Evolutionary conservation across 1,284 basidiomycete species (phyloP).

Genomic region (Thelephora terrestris): DNA sequence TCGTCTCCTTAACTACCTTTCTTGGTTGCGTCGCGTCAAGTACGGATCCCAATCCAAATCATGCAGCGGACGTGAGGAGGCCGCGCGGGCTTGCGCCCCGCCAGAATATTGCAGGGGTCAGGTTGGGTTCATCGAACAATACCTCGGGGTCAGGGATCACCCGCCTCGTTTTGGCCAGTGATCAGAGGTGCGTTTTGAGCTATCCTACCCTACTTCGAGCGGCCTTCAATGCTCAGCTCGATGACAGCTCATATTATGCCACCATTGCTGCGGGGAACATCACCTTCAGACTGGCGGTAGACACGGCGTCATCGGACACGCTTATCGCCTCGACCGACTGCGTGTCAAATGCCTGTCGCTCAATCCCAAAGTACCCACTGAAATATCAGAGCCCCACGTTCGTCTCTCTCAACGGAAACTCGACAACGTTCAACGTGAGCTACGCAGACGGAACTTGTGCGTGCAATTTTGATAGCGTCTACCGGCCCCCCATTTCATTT

Average conservation of each 20-base stretch:
- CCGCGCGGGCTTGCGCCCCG: background rate
- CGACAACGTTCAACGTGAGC: constrained; percentile 43
- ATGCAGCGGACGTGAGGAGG: background rate
- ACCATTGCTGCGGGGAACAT: constrained; percentile 49
- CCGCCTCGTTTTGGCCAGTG: background rate
- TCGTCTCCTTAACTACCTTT: background rate
- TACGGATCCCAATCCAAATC: background rate
- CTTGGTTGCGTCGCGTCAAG: background rate
- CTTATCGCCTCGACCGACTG: constrained; percentile 64
- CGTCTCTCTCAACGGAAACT: constrained; percentile 44
- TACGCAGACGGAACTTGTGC: constrained; percentile 62
- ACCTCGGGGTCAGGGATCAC: background rate
- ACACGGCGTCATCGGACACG: constrained; percentile 68
- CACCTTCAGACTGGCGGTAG: constrained; percentile 58
- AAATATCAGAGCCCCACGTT: constrained; percentile 57
- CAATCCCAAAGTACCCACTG: constrained; percentile 57
- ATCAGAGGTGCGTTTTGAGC: background rate
- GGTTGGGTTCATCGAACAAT: background rate
- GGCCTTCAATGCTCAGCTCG: background rate
- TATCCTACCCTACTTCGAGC: background rate
- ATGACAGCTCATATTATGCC: constrained; percentile 51
- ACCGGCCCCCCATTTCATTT: constrained; percentile 4
- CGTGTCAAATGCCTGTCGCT: constrained; percentile 37
- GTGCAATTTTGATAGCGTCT: constrained; percentile 14
- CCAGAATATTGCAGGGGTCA: background rate